A percentile compares a stretch with the other conserved stretches of the same genome.
phyloP scores from a whole-genome alignment of 768 basidiomycete genomes.

The Suillus spraguei region DNA sequence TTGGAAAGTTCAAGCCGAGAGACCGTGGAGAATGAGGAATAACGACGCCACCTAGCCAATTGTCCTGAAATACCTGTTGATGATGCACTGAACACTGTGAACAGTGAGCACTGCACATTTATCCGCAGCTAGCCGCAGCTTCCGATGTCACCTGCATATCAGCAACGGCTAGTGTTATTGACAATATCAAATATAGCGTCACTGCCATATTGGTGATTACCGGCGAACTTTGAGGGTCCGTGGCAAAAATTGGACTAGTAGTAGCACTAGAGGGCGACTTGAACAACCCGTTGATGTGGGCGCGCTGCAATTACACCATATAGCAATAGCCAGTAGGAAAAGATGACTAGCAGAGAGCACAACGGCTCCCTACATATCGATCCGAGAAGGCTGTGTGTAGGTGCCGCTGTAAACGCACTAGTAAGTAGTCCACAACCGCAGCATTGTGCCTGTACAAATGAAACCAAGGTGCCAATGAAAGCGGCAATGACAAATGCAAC shows the following conservation, averaged over 20 bases:
- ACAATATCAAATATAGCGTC: too few relatives aligned
- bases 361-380: not conserved
- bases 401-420: too few relatives aligned
- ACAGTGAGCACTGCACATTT: constrained; percentile 4
- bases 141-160: not conserved
- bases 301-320: not conserved
- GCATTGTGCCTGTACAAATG: constrained; percentile 1
- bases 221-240: too few relatives aligned
- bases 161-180: not conserved
- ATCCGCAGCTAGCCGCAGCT: not conserved
- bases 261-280: too few relatives aligned
- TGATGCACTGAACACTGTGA: not conserved
- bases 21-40: not conserved
- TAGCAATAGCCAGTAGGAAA: too few relatives aligned
- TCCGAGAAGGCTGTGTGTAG: constrained; percentile 2
- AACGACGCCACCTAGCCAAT: not conserved
- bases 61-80: not conserved
- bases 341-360: not conserved
- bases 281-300: too few relatives aligned
- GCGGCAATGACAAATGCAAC: constrained; percentile 13
- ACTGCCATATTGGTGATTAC: too few relatives aligned
- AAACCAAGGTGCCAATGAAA: constrained; percentile 13
- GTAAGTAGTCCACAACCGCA: not conserved
- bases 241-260: too few relatives aligned
- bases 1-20: constrained; percentile 3